These are phyloP conservation scores for Chionographis japonica DNA, from an alignment of 106 monocot genomes.

Conservation along the genomic window DNA sequence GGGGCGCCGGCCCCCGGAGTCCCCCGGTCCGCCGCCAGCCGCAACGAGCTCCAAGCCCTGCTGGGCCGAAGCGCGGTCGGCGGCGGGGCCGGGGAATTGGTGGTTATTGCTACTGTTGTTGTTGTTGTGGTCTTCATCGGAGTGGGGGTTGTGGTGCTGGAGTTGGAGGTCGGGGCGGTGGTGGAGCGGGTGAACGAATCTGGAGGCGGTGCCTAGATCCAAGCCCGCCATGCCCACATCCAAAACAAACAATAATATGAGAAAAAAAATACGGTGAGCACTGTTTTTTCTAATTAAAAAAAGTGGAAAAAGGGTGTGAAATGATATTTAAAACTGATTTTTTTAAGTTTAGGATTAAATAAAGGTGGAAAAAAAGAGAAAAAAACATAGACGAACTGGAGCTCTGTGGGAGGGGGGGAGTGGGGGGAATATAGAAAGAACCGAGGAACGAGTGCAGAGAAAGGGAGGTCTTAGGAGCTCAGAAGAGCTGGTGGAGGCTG, in stretches of 20 bases:
- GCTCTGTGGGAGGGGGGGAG: no score
- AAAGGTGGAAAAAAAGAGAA: background rate
- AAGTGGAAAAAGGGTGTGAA: background rate
- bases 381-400: no score
- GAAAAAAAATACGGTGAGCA: background rate
- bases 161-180: constrained; percentile 42
- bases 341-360: background rate
- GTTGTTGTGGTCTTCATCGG: constrained; percentile 14
- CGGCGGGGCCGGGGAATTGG: background rate
- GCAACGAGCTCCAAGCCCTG: constrained; percentile 3
- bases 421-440: background rate
- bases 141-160: constrained; percentile 17
- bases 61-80: background rate
- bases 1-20: constrained; percentile 13
- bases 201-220: constrained; percentile 43
- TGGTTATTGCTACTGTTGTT: constrained; percentile 2
- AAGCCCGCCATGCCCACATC: constrained; percentile 41
- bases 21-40: background rate
- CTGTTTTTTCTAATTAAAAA: constrained; percentile 19
- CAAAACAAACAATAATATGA: constrained; percentile 19
- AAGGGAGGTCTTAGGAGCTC: background rate
- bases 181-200: constrained; percentile 39
- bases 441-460: background rate
- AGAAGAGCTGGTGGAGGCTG: constrained; percentile 4
- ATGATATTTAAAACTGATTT: constrained; percentile 5